These are phyloP conservation scores for Limnanthes douglasii DNA, from an alignment of 345 rosid genomes.

Conservation along the genomic window DNA sequence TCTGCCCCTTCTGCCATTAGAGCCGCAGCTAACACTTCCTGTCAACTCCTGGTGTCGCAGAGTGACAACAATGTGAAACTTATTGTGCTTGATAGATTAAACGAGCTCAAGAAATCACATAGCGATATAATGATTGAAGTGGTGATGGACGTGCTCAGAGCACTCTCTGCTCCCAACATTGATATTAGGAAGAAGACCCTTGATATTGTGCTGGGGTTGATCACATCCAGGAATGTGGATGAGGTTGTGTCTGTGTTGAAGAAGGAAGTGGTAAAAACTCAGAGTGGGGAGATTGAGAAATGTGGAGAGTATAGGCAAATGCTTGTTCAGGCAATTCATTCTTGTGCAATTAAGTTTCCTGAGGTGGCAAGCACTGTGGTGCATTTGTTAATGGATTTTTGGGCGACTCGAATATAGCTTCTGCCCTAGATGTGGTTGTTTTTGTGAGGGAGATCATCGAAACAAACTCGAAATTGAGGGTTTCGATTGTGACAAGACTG, in stretches of 20 bases:
- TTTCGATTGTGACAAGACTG: slow-evolving; percentile 62
- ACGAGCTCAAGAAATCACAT: slow-evolving; percentile 49
- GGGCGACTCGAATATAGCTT: slow-evolving; percentile 62
- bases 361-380: slow-evolving; percentile 82
- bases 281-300: slow-evolving; percentile 64
- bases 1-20: slow-evolving; percentile 72
- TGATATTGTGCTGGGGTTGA: slow-evolving; percentile 60
- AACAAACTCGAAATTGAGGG: slow-evolving; percentile 58
- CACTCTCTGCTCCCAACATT: slow-evolving; percentile 63
- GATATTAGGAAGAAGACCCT: slow-evolving; percentile 61
- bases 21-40: slow-evolving; percentile 59
- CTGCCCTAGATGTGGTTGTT: slow-evolving; percentile 55
- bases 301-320: slow-evolving; percentile 70
- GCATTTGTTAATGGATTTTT: slow-evolving; percentile 77
- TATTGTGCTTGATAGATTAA: slow-evolving; percentile 59
- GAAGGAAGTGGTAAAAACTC: slow-evolving; percentile 78
- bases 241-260: slow-evolving; percentile 58
- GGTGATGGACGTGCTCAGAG: slow-evolving; percentile 74
- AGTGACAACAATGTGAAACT: slow-evolving; percentile 79
- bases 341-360: slow-evolving; percentile 75
- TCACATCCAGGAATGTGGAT: slow-evolving; percentile 49
- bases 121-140: slow-evolving; percentile 62
- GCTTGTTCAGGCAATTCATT: slow-evolving; percentile 81
- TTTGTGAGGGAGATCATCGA: slow-evolving; percentile 75
- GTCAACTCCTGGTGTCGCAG: slow-evolving; percentile 68